Percentiles rank a stretch among this genome's conserved stretches.
These are phyloP conservation scores for Candida takata DNA, from an alignment of 805 yeast species.

Conservation along the genomic window DNA sequence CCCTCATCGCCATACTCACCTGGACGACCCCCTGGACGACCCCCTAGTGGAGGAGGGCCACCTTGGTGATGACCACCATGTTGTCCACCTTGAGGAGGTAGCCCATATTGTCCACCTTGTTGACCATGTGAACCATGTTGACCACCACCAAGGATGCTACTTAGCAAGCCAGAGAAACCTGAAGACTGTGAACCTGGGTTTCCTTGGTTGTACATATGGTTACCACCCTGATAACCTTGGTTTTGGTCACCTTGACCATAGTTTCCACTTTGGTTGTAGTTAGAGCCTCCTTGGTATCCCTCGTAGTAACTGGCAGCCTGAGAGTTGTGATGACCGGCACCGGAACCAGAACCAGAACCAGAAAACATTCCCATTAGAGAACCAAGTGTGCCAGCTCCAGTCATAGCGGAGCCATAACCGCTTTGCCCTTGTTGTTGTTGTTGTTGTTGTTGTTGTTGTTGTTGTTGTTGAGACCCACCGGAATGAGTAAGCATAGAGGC, in stretches of 20 bases:
- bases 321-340: not conserved
- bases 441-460: no score
- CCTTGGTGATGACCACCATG: not conserved
- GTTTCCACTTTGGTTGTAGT: not conserved
- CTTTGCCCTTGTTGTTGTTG: not conserved
- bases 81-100: not conserved
- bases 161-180: conserved; percentile 9
- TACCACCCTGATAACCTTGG: conserved; percentile 1
- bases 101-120: not conserved
- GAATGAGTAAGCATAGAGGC: conserved; percentile 7
- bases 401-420: not conserved
- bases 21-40: no score
- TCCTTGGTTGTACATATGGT: not conserved
- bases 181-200: conserved; percentile 3
- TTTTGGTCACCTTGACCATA: conserved; percentile 1
- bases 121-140: not conserved
- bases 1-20: not conserved
- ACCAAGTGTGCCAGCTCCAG: conserved; percentile 3
- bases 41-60: not conserved
- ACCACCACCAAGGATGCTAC: conserved; percentile 10
- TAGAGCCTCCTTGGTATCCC: not conserved
- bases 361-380: conserved; percentile 1
- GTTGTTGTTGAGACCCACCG: not conserved
- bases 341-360: not conserved
- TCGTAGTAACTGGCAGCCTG: not conserved